Evolutionary conservation across 495 filamentous ascomycete genomes (phyloP).

Genomic region (Trichocladium antarcticum): DNA sequence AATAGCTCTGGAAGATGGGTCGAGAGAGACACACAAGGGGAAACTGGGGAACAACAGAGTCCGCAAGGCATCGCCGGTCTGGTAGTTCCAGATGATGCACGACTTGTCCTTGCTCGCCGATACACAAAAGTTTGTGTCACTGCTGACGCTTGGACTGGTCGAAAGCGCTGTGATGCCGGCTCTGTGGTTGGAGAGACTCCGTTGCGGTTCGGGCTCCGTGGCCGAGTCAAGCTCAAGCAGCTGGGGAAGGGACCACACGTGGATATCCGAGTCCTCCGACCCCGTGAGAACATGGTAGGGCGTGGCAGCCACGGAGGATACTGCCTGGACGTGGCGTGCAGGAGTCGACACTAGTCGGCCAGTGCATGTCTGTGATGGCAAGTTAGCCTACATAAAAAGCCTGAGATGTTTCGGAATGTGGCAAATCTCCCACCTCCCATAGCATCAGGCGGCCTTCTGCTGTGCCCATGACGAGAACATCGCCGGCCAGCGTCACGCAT

Average conservation of each 20-base stretch:
- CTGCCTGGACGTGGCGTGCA: constrained; percentile 73
- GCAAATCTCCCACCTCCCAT: constrained; percentile 65
- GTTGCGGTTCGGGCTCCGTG: constrained; percentile 45
- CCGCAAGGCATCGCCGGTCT: constrained; percentile 59
- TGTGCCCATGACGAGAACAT: constrained; percentile 73
- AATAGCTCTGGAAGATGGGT: constrained; percentile 72
- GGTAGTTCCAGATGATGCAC: constrained; percentile 82
- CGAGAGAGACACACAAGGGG: constrained; percentile 62
- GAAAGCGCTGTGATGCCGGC: constrained; percentile 63
- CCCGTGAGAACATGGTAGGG: constrained; percentile 76
- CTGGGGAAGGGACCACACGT: constrained; percentile 73
- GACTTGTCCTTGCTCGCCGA: constrained; percentile 72
- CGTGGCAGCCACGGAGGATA: constrained; percentile 63
- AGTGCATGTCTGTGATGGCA: constrained; percentile 55
- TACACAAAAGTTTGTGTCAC: constrained; percentile 58
- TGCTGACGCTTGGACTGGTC: constrained; percentile 53
- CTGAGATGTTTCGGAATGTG: background rate
- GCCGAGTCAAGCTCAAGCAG: constrained; percentile 51
- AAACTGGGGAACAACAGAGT: constrained; percentile 66
- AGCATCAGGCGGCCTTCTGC: constrained; percentile 74
- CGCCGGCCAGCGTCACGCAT: constrained; percentile 52
- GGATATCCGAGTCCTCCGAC: constrained; percentile 76
- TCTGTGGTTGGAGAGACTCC: constrained; percentile 66
- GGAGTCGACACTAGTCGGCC: constrained; percentile 82
- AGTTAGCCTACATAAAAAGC: constrained; percentile 4